A percentile compares a stretch with the other conserved stretches of the same genome.
Evolutionary conservation across 257 asterid species (phyloP).

Genomic region (Fraxinus pennsylvanica): DNA sequence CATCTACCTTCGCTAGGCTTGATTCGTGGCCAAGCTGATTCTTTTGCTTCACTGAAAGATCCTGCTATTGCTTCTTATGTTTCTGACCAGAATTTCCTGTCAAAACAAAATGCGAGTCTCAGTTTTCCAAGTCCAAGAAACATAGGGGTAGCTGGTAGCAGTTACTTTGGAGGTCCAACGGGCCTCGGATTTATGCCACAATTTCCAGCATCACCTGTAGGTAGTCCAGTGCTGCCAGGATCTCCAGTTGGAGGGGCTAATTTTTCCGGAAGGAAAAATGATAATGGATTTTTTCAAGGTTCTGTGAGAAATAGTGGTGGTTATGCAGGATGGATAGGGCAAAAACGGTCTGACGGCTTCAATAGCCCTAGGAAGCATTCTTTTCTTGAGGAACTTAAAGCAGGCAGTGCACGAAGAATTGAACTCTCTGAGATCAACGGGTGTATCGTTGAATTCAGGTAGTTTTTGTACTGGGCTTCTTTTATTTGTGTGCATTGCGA

Average conservation of each 20-base stretch:
- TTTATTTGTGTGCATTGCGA: background rate
- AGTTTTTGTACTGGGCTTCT: constrained; percentile 12
- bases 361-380: constrained; percentile 58
- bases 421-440: constrained; percentile 73
- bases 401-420: constrained; percentile 60
- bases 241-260: constrained; percentile 57
- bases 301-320: constrained; percentile 51
- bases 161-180: constrained; percentile 59
- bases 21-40: constrained; percentile 43
- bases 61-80: constrained; percentile 7
- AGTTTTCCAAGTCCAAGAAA: constrained; percentile 55
- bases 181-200: constrained; percentile 57
- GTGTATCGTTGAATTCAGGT: constrained; percentile 79
- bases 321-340: constrained; percentile 69
- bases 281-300: constrained; percentile 49
- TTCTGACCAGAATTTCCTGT: constrained; percentile 50
- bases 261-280: constrained; percentile 55
- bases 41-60: constrained; percentile 49
- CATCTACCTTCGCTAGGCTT: constrained; percentile 46
- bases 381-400: constrained; percentile 78
- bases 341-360: constrained; percentile 52
- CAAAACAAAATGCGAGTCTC: constrained; percentile 41
- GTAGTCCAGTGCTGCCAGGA: constrained; percentile 71
- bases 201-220: constrained; percentile 64
- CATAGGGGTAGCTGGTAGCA: constrained; percentile 43